phyloP scores from a whole-genome alignment of 306 rosid species.

The Boehmeria nivea region DNA sequence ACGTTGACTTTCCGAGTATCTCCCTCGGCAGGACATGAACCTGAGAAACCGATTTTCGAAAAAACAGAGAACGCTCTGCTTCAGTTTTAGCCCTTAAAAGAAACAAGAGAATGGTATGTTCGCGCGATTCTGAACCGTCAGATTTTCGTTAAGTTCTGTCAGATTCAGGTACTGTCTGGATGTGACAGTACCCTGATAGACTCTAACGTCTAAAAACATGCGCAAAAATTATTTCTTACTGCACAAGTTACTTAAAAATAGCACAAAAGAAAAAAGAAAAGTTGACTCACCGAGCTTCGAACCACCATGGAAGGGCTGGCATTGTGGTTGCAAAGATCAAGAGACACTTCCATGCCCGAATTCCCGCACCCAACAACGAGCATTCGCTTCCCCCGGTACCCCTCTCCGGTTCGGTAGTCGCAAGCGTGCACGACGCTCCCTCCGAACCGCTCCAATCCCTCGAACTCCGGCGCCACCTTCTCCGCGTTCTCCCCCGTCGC shows the following conservation, averaged over 20 bases:
- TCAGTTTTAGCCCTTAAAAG: neutral
- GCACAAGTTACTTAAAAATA: neutral
- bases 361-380: conserved; percentile 94
- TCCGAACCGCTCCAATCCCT: conserved; percentile 62
- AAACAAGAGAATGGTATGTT: too few relatives aligned
- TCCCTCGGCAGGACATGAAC: conserved; percentile 82
- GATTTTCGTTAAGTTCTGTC: neutral
- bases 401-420: conserved; percentile 66
- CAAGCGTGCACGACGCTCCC: conserved; percentile 79
- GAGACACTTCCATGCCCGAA: conserved; percentile 92
- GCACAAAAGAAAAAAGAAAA: too few relatives aligned
- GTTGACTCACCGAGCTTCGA: conserved; percentile 86
- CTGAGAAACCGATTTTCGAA: conserved; percentile 22
- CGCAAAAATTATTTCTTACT: neutral
- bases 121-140: neutral
- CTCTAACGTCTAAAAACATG: too few relatives aligned
- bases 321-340: conserved; percentile 76
- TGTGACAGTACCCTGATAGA: too few relatives aligned
- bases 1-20: conserved; percentile 68
- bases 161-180: neutral
- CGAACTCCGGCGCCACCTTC: conserved; percentile 70
- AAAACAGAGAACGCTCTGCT: neutral
- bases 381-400: conserved; percentile 44
- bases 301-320: conserved; percentile 87
- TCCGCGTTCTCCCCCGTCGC: conserved; percentile 91